Evolutionary conservation across 805 yeast genomes (phyloP).

Genomic region (Candida nemodendra): DNA sequence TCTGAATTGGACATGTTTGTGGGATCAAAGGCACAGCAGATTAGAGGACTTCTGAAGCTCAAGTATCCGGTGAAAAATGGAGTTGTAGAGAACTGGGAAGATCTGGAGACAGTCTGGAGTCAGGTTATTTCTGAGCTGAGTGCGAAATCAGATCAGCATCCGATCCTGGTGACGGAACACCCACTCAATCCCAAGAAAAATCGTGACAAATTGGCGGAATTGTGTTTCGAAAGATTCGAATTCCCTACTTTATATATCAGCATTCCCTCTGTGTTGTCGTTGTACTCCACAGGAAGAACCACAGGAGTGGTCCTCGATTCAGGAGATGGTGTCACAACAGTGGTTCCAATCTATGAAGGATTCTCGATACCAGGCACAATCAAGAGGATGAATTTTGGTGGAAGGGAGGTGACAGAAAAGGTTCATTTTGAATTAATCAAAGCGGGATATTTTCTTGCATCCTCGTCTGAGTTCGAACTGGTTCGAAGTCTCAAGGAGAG

Average conservation of each 20-base stretch:
- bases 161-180: conserved; percentile 83
- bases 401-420: conserved; percentile 79
- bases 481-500: conserved; percentile 77
- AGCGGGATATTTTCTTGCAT: conserved; percentile 57
- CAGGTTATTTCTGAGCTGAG: conserved; percentile 53
- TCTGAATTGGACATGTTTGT: conserved; percentile 63
- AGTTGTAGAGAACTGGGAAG: conserved; percentile 75
- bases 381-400: conserved; percentile 77
- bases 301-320: conserved; percentile 87
- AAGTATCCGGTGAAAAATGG: conserved; percentile 81
- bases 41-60: conserved; percentile 73
- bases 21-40: conserved; percentile 71
- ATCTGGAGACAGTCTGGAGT: conserved; percentile 82
- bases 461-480: conserved; percentile 80
- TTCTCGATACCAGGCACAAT: conserved; percentile 73
- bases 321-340: conserved; percentile 91
- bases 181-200: conserved; percentile 72
- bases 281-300: conserved; percentile 87
- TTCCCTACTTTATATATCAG: conserved; percentile 74
- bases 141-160: conserved; percentile 70
- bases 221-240: conserved; percentile 69
- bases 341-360: conserved; percentile 90
- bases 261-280: conserved; percentile 74
- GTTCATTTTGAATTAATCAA: conserved; percentile 67
- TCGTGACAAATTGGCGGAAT: conserved; percentile 59